Base-by-base conservation (phyloP, 306 rosid genomes). In the Lathyrus tuberosus region DNA sequence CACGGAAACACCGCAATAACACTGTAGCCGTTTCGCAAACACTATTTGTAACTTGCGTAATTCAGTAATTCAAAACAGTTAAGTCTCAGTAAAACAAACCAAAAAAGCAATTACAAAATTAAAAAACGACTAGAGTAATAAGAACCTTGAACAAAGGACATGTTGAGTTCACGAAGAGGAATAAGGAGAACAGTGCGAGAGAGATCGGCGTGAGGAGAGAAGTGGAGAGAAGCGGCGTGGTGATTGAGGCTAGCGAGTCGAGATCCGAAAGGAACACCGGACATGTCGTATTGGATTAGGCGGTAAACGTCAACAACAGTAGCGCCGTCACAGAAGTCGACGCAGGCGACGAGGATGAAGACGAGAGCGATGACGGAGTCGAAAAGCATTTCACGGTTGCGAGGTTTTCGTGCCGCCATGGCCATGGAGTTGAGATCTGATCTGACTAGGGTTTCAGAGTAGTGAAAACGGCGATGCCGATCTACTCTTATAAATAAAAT, bases 281-380 rank as follows among this genome's bases (percentile, higher is more conserved):
- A 84, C 76, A 94, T 87, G 67, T 94, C 99, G 74, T 94, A 94
- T 69, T 94, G 99, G 72, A 94, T 94, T 56, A 94, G 84, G 1
- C 97, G 92, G 78, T 91, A 95, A 37, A 95, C 97, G 26, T 95
- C 99, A 62, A 95, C 99, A 43, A 89, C 97, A 9, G 97, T 84
- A 77, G 97, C 99, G 71, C 88, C 97, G 84, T 91, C 96, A 49
- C 99, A 87, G 72, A 95, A 87, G 83, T 91, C 99, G 42, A 86
- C 95, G 78, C 95, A 91, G 37, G 96, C 92, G 22, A 95, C 80
- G 47, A 95, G 84, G 37, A 95, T 62, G 84, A 89, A 80, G 40
- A 88, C 79, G 12, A 91, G 85, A 4, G 96, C 97, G 71, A 95
- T 73, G 60, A 89, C 86, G 0, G 99, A 88, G 79, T 94, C 99